Conservation (phyloP, 371 early-diverging fungal genomes). For the Mortierella sp. region DNA sequence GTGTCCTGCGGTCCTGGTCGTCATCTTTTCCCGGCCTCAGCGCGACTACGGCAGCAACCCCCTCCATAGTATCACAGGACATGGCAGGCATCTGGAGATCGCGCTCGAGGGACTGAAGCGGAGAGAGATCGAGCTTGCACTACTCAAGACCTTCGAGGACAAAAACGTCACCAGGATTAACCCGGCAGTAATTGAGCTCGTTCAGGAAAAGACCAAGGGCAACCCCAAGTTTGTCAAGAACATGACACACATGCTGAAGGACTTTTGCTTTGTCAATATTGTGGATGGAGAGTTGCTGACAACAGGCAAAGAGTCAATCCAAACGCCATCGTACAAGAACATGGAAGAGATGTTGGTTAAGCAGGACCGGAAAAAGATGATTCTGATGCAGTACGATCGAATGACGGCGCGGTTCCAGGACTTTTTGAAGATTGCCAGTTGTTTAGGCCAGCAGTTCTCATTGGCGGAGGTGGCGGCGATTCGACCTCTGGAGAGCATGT, state of each 20-base stretch:
- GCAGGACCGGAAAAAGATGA: constrained; percentile 58
- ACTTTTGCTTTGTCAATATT: constrained; percentile 69
- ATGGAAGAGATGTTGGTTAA: constrained; percentile 63
- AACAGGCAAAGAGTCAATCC: constrained; percentile 28
- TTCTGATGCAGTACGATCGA: constrained; percentile 5
- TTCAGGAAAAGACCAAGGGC: constrained; percentile 69
- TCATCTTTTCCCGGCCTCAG: constrained; percentile 68
- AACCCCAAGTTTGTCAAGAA: constrained; percentile 74
- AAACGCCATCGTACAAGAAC: constrained; percentile 16
- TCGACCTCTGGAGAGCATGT: constrained; percentile 57
- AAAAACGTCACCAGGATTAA: constrained; percentile 64
- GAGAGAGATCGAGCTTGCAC: constrained; percentile 65
- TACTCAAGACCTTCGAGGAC: constrained; percentile 64
- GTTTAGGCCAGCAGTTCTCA: constrained; percentile 67
- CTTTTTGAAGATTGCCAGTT: constrained; percentile 70
- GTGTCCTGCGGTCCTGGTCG: constrained; percentile 62
- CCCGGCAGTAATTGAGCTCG: constrained; percentile 64
- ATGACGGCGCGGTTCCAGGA: constrained; percentile 60
- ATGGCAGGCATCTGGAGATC: constrained; percentile 61
- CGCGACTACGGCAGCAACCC: constrained; percentile 64
- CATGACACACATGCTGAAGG: constrained; percentile 68
- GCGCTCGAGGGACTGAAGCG: constrained; percentile 63
- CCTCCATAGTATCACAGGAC: constrained; percentile 57
- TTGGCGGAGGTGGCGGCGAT: constrained; percentile 65
- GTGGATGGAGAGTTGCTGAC: constrained; percentile 62